These are phyloP conservation scores for Pseudevernia furfuracea DNA, from an alignment of 495 filamentous ascomycete species.

Conservation along the genomic window DNA sequence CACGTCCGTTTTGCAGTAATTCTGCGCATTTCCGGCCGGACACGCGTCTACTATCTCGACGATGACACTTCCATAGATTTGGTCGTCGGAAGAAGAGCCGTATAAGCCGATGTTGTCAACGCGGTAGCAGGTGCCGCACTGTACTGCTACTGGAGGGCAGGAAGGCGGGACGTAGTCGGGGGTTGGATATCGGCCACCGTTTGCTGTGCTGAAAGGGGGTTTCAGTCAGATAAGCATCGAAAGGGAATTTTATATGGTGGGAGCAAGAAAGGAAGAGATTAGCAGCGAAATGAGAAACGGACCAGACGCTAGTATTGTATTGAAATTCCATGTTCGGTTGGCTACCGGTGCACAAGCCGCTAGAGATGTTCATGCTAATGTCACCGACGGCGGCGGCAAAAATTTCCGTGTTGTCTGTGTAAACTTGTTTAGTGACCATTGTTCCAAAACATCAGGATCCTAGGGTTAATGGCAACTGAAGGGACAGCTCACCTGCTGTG, in stretches of 20 bases:
- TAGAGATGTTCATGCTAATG: constrained; percentile 18
- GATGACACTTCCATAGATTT: constrained; percentile 15
- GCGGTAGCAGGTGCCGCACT: constrained; percentile 19
- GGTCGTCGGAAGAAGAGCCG: constrained; percentile 4
- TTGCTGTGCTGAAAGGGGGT: not conserved
- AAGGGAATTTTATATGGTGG: not conserved
- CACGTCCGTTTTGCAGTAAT: constrained; percentile 21
- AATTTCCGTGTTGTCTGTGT: not conserved
- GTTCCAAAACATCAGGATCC: not conserved
- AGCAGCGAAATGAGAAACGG: not conserved
- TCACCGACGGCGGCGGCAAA: constrained; percentile 23
- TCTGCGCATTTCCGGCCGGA: constrained; percentile 18
- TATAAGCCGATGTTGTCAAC: constrained; percentile 16
- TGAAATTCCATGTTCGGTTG: constrained; percentile 9
- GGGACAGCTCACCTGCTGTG: not conserved
- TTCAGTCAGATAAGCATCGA: not conserved
- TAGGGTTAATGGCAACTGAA: not conserved
- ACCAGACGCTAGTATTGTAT: constrained; percentile 19
- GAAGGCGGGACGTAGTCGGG: constrained; percentile 13
- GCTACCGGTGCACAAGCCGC: constrained; percentile 18
- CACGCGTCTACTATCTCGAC: constrained; percentile 24
- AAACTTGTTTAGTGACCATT: not conserved
- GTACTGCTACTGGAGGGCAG: constrained; percentile 13
- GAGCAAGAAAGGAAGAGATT: not conserved
- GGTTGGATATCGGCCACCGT: constrained; percentile 11